Base-by-base conservation (phyloP, 2,329 filamentous ascomycete genomes). In the Colletotrichum tabaci region DNA sequence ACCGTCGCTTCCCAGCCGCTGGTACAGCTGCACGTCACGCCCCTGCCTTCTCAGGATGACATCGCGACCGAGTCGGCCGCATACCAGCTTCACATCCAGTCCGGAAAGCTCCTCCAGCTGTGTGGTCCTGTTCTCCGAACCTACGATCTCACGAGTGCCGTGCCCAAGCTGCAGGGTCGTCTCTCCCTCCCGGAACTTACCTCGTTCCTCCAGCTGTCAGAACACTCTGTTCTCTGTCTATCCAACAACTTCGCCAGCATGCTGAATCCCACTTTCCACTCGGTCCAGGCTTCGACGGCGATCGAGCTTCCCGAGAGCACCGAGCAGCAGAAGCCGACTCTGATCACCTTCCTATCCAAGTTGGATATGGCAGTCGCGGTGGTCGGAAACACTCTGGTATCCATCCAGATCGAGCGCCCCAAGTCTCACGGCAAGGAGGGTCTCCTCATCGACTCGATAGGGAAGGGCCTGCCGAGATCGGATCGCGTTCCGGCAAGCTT, bases 391-490 rank as follows among this genome's bases (percentile, higher is more conserved):
- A 86, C 89, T 55, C 82, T 96, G 42, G 84, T 94, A 18, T 92
- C 90, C 1, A 85, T 95, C 62, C 92, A 94, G 76, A 82, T 92
- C n/a, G 89, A 92, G 76, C 87, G 88, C 2, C 90, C 89, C 1
- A 87, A 86, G 76, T 83, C 82, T 56, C 84, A 88, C n/a, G 84
- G 85, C 70, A 87, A 85, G 73, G 87, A 89, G 62, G 91, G 92
- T 10, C 84, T 93, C 9, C 82, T 95, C 35, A 92, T 93, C 44
- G 92, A 95, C 77, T 92, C 93, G 0, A 89, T 95, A 65, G 92
- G 92, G 2, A 91, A 91, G 71, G 92, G 92, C 3, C 82, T 72
- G 10, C 68, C 68, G 9, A 72, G 72, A 53, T 61, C 66, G 21
- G 71, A 72, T 15, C 56, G 58, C 38, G 60, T 74, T 7, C 67